Base-by-base conservation (phyloP, 1,284 basidiomycete genomes). In the Sphagnurus paluster region DNA sequence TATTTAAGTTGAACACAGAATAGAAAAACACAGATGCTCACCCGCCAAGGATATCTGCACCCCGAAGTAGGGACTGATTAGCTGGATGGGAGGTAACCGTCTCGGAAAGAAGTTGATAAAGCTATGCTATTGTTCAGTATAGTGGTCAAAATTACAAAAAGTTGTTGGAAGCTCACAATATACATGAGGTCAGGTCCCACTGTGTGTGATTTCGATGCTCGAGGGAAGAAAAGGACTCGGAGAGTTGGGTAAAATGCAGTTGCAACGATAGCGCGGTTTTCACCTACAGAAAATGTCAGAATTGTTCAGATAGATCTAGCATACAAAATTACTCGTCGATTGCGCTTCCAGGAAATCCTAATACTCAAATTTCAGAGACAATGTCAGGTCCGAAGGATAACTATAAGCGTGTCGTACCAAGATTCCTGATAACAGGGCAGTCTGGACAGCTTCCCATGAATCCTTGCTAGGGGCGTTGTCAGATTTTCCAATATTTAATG, bases 91-190 rank as follows among this genome's bases (percentile, higher is more conserved):
- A 48, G 5, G 52, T 51, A 8, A 57, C 57, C 5, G 60, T 58
- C 38, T 64, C 62, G n/a, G 56, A 58, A 16, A 65, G 56, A 14
- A 65, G 41, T 41, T 57, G 53, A 30, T 53, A 64, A 25, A 63
- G 44, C 62, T 64, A 30, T 29, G 16, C 35, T 14, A 20, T 30
- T 17, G 14, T 13, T 36, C 17, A 39, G 25, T 25, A 37, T 42
- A 7, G 36, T n/a, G 14, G 24, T n/a, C 10, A 14, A 25, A 6
- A 35, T 28, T n/a, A n/a, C 9, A n/a, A 16, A 20, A 23, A 9
- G 9, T n/a, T 33, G 16, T 4, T 4, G 16, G 19, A 3, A n/a
- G 21, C 44, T 49, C 29, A 53, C 55, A 16, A 43, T 47, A 34
- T 50, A 50, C 44, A 50, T 36, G 6, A 54, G 45, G 39, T 45